Conservation (phyloP, 139 green algal species). For the Parachlorella kessleri region DNA sequence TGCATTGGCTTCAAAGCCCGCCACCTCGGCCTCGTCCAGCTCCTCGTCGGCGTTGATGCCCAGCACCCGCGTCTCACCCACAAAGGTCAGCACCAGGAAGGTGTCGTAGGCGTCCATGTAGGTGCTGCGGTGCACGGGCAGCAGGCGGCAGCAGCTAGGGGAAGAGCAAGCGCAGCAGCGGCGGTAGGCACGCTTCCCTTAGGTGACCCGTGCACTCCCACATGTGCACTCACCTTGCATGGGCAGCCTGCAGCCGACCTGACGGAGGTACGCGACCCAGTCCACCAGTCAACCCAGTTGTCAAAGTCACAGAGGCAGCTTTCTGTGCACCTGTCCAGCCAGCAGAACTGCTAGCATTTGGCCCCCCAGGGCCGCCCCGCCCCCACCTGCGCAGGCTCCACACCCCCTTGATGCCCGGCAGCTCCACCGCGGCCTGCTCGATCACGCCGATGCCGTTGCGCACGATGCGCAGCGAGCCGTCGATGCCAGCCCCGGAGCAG, state of each 20-base stretch:
- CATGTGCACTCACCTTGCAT: no score
- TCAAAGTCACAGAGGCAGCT: no score
- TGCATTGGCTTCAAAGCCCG: constrained; percentile 76
- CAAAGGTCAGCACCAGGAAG: constrained; percentile 94
- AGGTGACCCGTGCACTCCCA: no score
- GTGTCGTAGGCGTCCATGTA: constrained; percentile 73
- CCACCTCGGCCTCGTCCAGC: constrained; percentile 79
- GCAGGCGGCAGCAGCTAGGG: no score
- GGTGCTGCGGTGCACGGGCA: constrained; percentile 3
- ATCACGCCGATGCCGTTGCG: constrained; percentile 98
- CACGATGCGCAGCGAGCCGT: constrained; percentile 91
- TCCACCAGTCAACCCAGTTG: no score
- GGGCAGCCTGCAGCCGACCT: constrained; percentile 16
- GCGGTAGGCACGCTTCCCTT: no score
- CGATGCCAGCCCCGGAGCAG: constrained; percentile 74
- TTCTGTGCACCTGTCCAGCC: no score
- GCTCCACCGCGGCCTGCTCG: constrained; percentile 84
- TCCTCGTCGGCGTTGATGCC: constrained; percentile 87
- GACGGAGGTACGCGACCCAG: neutral
- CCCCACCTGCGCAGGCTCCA: constrained; percentile 81
- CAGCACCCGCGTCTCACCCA: constrained; percentile 86
- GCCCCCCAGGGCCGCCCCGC: neutral
- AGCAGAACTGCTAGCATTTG: neutral
- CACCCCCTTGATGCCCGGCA: constrained; percentile 84
- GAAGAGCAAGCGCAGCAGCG: no score